These are phyloP conservation scores for Cruciata laevipes DNA, from an alignment of 257 asterid genomes.

Conservation along the genomic window DNA sequence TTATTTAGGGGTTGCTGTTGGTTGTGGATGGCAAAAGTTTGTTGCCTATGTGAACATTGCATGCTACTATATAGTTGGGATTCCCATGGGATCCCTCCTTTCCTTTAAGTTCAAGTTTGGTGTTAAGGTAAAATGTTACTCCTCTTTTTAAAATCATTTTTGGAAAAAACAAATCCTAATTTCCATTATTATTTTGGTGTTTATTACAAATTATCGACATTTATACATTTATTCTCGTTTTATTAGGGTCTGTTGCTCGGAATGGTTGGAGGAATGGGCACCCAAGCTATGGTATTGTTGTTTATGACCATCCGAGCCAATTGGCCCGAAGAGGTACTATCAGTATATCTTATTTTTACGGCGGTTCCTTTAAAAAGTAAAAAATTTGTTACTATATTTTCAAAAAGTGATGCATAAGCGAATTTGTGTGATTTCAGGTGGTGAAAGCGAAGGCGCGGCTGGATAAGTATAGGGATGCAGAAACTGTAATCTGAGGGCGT, in stretches of 20 bases:
- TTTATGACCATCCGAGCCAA: conserved; percentile 25
- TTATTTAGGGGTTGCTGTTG: conserved; percentile 31
- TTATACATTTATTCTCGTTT: not conserved
- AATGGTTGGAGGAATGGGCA: conserved; percentile 27
- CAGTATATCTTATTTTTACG: no score
- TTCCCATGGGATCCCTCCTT: conserved; percentile 26
- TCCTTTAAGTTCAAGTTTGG: conserved; percentile 19
- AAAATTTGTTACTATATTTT: no score
- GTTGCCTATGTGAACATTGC: conserved; percentile 34
- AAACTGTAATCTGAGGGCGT: conserved; percentile 10
- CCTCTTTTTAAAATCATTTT: no score
- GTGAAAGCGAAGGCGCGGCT: conserved; percentile 49
- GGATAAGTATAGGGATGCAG: conserved; percentile 42
- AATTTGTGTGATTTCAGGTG: conserved; percentile 34
- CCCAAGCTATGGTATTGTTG: conserved; percentile 26
- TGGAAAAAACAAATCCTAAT: no score
- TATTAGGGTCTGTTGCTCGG: conserved; percentile 32
- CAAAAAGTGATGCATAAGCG: not conserved
- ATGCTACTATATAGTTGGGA: conserved; percentile 24
- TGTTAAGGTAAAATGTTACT: conserved; percentile 17
- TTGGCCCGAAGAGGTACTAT: conserved; percentile 30
- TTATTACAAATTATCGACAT: no score
- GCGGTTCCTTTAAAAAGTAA: no score
- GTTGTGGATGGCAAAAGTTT: conserved; percentile 35
- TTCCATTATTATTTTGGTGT: no score